phyloP scores from a whole-genome alignment of 1,139 yeast genomes.

The Yamadazyma atlantica region DNA sequence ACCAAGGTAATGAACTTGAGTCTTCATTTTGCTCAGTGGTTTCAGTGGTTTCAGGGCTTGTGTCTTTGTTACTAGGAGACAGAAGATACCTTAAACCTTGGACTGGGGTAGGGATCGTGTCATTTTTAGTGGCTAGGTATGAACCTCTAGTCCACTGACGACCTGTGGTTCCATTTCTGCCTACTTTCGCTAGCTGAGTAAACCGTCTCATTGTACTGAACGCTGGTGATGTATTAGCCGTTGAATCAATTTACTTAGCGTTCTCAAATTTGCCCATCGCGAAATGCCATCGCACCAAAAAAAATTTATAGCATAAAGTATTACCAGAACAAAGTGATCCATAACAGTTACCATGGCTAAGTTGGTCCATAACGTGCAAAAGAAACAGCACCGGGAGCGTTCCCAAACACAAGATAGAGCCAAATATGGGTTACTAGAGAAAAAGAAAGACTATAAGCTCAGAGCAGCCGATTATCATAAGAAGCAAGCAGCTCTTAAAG shows the following conservation, averaged over 20 bases:
- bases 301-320: background rate
- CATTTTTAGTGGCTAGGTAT: background rate
- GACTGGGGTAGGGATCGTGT: background rate
- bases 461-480: conserved; percentile 88
- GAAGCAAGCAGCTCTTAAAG: conserved; percentile 81
- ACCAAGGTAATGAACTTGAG: conserved; percentile 51
- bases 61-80: too few relatives aligned
- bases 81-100: background rate
- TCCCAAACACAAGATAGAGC: conserved; percentile 77
- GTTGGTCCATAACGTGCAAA: conserved; percentile 84
- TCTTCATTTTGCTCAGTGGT: conserved; percentile 2
- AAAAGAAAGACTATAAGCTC: conserved; percentile 89
- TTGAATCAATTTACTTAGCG: too few relatives aligned
- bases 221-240: too few relatives aligned
- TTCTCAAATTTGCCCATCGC: too few relatives aligned
- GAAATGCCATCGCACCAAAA: background rate
- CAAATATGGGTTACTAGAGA: conserved; percentile 81
- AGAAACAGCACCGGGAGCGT: conserved; percentile 93
- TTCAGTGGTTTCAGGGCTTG: background rate
- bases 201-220: background rate
- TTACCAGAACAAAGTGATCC: too few relatives aligned
- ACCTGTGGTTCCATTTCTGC: background rate
- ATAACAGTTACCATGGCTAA: conserved; percentile 56
- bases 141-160: background rate
- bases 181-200: background rate